Percentiles rank a stretch among this genome's conserved stretches.
phyloP scores from a whole-genome alignment of 2,329 filamentous ascomycete genomes.

The Pseudogymnoascus sp. region DNA sequence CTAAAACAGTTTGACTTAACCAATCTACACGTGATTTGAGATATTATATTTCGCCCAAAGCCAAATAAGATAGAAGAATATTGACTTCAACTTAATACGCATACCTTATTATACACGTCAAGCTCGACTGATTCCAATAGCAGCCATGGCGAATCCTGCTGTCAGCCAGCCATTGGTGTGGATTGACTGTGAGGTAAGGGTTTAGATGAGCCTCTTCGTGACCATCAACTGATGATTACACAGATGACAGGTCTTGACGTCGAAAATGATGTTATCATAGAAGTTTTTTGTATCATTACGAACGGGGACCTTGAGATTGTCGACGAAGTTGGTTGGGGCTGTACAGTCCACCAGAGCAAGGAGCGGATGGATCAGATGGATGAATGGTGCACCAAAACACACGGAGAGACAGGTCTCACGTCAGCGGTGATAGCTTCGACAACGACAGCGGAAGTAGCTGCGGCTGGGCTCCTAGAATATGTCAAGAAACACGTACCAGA shows the following conservation, averaged over 20 bases:
- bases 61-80: background rate
- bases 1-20: background rate
- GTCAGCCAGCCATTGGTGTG: slow-evolving; percentile 24
- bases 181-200: slow-evolving; percentile 29
- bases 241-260: slow-evolving; percentile 89
- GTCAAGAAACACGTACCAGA: slow-evolving; percentile 64
- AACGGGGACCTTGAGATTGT: slow-evolving; percentile 67
- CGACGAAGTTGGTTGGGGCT: slow-evolving; percentile 70
- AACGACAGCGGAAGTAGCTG: slow-evolving; percentile 63
- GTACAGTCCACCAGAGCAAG: slow-evolving; percentile 64
- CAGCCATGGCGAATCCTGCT: background rate
- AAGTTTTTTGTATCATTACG: slow-evolving; percentile 88
- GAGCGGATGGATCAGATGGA: slow-evolving; percentile 70
- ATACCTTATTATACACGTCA: background rate
- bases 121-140: background rate
- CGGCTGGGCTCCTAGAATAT: slow-evolving; percentile 65
- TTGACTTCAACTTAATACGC: background rate
- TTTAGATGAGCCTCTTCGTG: background rate
- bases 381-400: slow-evolving; percentile 78
- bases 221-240: slow-evolving; percentile 2
- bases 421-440: slow-evolving; percentile 64
- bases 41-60: background rate
- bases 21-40: slow-evolving; percentile 5
- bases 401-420: slow-evolving; percentile 73
- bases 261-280: slow-evolving; percentile 74